Base-by-base conservation (phyloP, 805 yeast genomes). In the Scheffersomyces lignosus region DNA sequence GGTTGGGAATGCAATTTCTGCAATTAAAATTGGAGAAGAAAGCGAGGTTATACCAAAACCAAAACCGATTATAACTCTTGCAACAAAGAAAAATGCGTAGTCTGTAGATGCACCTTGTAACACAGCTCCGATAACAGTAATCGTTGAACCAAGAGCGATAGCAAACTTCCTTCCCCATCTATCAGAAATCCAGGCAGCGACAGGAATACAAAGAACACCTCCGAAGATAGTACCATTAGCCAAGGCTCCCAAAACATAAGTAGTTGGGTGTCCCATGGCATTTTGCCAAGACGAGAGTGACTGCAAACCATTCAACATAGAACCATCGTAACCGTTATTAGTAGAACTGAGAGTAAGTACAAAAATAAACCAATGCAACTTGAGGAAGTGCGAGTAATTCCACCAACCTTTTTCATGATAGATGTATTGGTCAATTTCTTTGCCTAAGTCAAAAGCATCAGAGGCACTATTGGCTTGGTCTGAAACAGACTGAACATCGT, bases 1-100 rank as follows among this genome's bases (percentile, higher is more conserved):
- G n/a, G 56, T 49, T 17, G 81, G 81, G 46, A 60, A 76, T 1
- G 80, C 56, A 15, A 75, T 44, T 47, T 78, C 82, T 3, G 80
- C 64, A 31, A 76, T 63, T 50, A 75, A 58, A 8, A 75, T 43
- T n/a, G 81, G 78, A 16, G 76, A 60, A 7, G 73, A 60, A 29
- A 70, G 69, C 22, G 60, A 56, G 9, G 73, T 64, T 35, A 72
- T 38, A 41, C 64, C 63, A 24, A 57, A 54, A 20, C 80, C 81
- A 27, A 66, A 45, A 47, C 82, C 82, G 34, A 77, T 47, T 28
- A 78, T 41, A 29, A 77, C 49, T 62, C 83, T 66, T 0, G 74
- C 52, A 13, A 50, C 70, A 20, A 75, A 56, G 49, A 73, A 69
- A 49, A 62, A 59, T 0, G 52, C 65, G 27, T 56, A 65, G 35